A percentile compares a stretch with the other conserved stretches of the same genome.
phyloP scores from a whole-genome alignment of 805 yeast genomes.

The Ogataea pilisensis region DNA sequence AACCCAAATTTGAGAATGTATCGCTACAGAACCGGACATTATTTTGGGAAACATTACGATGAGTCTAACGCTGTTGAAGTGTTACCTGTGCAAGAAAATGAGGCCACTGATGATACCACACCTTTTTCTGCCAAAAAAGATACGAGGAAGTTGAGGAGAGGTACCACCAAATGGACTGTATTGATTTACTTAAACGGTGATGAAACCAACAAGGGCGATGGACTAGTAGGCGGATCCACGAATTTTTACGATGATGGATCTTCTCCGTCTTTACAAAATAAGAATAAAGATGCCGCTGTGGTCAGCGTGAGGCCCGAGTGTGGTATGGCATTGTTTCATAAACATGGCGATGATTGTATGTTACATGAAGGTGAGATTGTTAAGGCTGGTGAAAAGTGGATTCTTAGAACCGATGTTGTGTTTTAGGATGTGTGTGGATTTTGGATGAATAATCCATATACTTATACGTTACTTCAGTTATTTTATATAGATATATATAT shows the following conservation, averaged over 20 bases:
- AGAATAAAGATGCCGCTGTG: conserved; percentile 18
- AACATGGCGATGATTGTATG: conserved; percentile 63
- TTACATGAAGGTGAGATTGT: conserved; percentile 56
- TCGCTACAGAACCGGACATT: conserved; percentile 52
- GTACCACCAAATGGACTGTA: conserved; percentile 55
- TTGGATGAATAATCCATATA: too few relatives aligned
- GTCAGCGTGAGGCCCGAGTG: conserved; percentile 41
- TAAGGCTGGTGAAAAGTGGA: conserved; percentile 54
- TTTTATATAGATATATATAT: conserved; percentile 4
- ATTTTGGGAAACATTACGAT: conserved; percentile 58
- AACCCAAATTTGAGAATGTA: conserved; percentile 55
- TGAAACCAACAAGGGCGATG: conserved; percentile 29
- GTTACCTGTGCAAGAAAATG: too few relatives aligned
- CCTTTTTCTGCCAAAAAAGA: too few relatives aligned
- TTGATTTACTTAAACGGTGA: conserved; percentile 51
- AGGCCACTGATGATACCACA: too few relatives aligned
- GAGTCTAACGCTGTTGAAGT: conserved; percentile 41
- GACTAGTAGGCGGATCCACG: conserved; percentile 57
- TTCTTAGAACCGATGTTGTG: conserved; percentile 54
- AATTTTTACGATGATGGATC: conserved; percentile 38
- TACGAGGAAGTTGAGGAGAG: too few relatives aligned
- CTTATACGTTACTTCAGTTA: too few relatives aligned
- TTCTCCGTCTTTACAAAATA: conserved; percentile 4
- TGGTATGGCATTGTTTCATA: conserved; percentile 59
- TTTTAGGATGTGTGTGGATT: conserved; percentile 12